Conservation (phyloP, 129 eudicot species). For the Apium graveolens region DNA sequence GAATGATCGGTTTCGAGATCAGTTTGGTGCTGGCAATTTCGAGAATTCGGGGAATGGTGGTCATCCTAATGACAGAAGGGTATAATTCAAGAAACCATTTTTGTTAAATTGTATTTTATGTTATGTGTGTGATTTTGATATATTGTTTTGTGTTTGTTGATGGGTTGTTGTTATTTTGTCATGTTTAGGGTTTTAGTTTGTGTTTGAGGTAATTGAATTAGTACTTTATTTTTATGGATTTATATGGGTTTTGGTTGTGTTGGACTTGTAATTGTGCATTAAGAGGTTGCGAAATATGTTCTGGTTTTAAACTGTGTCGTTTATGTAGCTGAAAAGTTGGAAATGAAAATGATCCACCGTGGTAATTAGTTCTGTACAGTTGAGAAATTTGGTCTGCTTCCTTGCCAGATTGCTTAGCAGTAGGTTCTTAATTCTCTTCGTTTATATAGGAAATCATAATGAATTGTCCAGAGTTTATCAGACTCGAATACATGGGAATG, state of each 20-base stretch:
- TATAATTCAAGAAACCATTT: slow-evolving; percentile 23
- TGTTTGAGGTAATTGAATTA: background rate
- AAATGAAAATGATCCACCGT: background rate
- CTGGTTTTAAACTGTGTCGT: background rate
- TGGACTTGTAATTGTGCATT: background rate
- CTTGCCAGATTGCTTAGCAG: background rate
- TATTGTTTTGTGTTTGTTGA: slow-evolving; percentile 6
- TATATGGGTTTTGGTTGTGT: background rate
- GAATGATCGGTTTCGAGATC: slow-evolving; percentile 41
- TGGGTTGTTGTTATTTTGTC: slow-evolving; percentile 7
- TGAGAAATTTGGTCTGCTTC: background rate
- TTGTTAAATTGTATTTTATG: background rate
- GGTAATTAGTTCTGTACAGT: background rate
- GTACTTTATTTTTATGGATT: background rate
- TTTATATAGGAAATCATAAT: background rate
- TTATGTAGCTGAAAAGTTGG: too few species aligned
- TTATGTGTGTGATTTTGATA: background rate
- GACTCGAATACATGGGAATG: background rate
- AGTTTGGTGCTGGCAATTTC: slow-evolving; percentile 30
- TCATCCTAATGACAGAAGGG: slow-evolving; percentile 63
- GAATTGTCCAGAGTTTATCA: background rate
- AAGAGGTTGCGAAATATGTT: background rate
- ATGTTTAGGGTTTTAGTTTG: background rate
- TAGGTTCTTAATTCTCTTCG: background rate
- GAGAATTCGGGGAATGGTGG: slow-evolving; percentile 36